phyloP scores from a whole-genome alignment of 306 rosid species.

The Lagenaria siceraria region DNA sequence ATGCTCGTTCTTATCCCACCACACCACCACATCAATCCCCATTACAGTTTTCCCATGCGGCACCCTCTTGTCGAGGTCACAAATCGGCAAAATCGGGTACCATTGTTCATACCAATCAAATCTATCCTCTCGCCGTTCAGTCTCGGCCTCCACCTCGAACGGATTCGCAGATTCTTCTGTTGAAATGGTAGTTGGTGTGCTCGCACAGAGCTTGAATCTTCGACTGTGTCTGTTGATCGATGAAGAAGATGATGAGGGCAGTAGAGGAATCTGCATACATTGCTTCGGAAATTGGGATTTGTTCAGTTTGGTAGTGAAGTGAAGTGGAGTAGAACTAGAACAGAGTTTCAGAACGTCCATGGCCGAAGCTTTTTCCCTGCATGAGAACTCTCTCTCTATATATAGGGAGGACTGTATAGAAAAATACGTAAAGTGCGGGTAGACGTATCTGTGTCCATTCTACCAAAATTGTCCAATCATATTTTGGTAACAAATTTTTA shows the following conservation, averaged over 20 bases:
- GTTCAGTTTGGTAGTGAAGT: conserved; percentile 12
- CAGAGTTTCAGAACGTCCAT: conserved; percentile 43
- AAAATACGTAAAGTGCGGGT: too few relatives aligned
- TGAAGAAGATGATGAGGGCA: conserved; percentile 14
- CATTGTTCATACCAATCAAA: conserved; percentile 82
- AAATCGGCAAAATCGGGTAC: conserved; percentile 78
- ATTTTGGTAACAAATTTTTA: too few relatives aligned
- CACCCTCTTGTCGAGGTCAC: conserved; percentile 70
- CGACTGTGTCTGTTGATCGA: neutral
- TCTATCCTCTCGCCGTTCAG: conserved; percentile 12
- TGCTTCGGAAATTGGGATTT: conserved; percentile 18
- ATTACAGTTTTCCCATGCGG: conserved; percentile 69
- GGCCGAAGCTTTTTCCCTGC: neutral
- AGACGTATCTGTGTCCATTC: too few relatives aligned
- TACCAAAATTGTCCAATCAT: too few relatives aligned
- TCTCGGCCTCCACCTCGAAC: conserved; percentile 6
- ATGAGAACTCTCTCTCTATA: too few relatives aligned
- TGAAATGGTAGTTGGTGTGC: conserved; percentile 33
- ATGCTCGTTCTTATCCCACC: conserved; percentile 88
- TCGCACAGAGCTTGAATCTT: neutral
- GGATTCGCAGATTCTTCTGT: conserved; percentile 33
- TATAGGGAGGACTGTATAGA: too few relatives aligned
- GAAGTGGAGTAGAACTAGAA: conserved; percentile 22
- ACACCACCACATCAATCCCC: conserved; percentile 81
- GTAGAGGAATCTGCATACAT: conserved; percentile 13